Evolutionary conservation across 305 asterid species (phyloP).

Genomic region (Solanum hybrid): DNA sequence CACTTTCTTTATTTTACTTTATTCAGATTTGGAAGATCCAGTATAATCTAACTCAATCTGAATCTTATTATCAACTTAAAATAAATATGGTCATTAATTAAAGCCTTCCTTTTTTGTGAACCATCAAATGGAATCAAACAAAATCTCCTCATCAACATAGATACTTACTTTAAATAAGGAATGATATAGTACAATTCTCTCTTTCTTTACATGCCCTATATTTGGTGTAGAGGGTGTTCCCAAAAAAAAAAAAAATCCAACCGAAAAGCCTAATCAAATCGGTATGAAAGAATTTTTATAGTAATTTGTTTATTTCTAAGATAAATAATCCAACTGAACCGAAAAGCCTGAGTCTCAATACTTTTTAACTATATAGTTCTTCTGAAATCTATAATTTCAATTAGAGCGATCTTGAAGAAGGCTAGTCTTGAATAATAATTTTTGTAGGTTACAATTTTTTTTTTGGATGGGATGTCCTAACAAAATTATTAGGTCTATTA

Average conservation of each 20-base stretch:
- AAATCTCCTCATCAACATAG: background rate
- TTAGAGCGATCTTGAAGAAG: background rate
- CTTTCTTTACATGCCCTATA: background rate
- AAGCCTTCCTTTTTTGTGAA: background rate
- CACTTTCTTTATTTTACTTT: background rate
- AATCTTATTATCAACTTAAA: background rate
- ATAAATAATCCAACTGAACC: fast-evolving
- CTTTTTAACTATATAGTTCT: no score
- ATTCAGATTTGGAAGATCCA: background rate
- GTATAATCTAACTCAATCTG: background rate
- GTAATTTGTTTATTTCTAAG: no score
- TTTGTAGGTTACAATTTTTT: background rate
- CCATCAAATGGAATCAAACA: background rate
- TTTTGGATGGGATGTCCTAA: background rate
- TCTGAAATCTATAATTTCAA: background rate
- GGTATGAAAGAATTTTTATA: no score
- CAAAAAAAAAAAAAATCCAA: background rate
- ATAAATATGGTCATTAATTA: background rate
- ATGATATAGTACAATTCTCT: background rate
- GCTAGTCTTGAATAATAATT: background rate
- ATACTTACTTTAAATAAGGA: background rate
- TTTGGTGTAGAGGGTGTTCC: background rate
- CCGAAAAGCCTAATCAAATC: background rate
- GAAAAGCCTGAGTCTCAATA: no score
- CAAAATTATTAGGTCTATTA: background rate